These are phyloP conservation scores for Trichoderma oligosporum DNA, from an alignment of 2,329 filamentous ascomycete species.

Conservation along the genomic window DNA sequence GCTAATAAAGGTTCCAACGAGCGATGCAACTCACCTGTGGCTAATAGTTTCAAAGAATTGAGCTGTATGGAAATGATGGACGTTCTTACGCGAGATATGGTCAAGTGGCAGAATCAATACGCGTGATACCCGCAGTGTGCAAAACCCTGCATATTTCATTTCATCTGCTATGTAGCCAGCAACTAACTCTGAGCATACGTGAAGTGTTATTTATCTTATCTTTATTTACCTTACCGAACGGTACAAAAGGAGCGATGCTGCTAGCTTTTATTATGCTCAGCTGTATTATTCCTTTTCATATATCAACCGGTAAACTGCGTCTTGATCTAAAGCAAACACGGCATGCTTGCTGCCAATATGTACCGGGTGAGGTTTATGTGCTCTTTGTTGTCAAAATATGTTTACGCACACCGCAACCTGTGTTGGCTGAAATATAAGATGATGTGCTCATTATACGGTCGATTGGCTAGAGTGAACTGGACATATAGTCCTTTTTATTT, in stretches of 20 bases:
- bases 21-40: constrained; percentile 22
- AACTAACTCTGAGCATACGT: no score
- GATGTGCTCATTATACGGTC: neutral
- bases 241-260: no score
- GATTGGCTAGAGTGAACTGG: neutral
- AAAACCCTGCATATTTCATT: neutral
- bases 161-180: no score
- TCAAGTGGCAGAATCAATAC: constrained; percentile 80
- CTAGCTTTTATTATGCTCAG: neutral
- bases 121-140: constrained; percentile 27
- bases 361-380: neutral
- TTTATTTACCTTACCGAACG: no score
- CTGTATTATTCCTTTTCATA: neutral
- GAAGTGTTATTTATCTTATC: no score
- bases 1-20: neutral
- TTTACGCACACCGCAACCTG: no score
- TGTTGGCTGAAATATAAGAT: no score
- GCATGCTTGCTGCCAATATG: no score
- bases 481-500: neutral
- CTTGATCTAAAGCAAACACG: no score
- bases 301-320: no score
- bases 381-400: neutral
- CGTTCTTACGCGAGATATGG: constrained; percentile 70
- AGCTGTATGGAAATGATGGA: constrained; percentile 90
- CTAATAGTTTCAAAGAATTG: constrained; percentile 67